Evolutionary conservation across 23 red algal species (phyloP).

Genomic region (Gracilaria gracilis): DNA sequence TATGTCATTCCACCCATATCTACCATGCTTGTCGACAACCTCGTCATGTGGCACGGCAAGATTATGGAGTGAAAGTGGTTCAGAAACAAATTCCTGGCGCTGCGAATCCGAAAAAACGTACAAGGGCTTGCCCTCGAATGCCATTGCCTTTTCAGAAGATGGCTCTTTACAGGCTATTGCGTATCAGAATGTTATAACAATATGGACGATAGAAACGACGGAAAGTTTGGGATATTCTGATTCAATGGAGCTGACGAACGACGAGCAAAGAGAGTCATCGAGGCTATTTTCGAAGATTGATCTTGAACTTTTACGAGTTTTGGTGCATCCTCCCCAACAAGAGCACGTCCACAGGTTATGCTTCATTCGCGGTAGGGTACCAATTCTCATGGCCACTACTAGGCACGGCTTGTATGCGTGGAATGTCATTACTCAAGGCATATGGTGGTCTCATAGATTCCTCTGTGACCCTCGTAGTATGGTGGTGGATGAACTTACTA

Average conservation of each 20-base stretch:
- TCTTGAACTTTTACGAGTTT: conserved; percentile 53
- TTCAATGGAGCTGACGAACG: background rate
- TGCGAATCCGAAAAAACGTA: conserved; percentile 52
- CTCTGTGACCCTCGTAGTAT: conserved; percentile 22
- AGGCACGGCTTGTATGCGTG: conserved; percentile 69
- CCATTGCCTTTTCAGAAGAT: conserved; percentile 62
- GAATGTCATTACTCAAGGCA: conserved; percentile 58
- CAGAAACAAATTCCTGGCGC: conserved; percentile 40
- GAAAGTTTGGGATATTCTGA: background rate
- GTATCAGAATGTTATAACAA: conserved; percentile 49
- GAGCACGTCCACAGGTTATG: conserved; percentile 36
- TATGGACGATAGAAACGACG: conserved; percentile 51
- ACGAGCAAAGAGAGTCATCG: background rate
- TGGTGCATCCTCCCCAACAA: conserved; percentile 58
- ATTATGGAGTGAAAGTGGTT: conserved; percentile 25
- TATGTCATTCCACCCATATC: conserved; percentile 46
- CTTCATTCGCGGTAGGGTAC: conserved; percentile 36
- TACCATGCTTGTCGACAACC: conserved; percentile 44
- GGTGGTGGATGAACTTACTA: conserved; percentile 31
- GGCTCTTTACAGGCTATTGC: conserved; percentile 65
- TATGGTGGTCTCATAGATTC: conserved; percentile 78
- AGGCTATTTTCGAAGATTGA: background rate
- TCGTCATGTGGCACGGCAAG: conserved; percentile 42
- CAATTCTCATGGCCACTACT: conserved; percentile 60
- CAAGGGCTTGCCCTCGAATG: conserved; percentile 29